Percentiles rank a stretch among this genome's conserved stretches.
Evolutionary conservation across 1,284 basidiomycete species (phyloP).

Genomic region (Inonotus hispidus): DNA sequence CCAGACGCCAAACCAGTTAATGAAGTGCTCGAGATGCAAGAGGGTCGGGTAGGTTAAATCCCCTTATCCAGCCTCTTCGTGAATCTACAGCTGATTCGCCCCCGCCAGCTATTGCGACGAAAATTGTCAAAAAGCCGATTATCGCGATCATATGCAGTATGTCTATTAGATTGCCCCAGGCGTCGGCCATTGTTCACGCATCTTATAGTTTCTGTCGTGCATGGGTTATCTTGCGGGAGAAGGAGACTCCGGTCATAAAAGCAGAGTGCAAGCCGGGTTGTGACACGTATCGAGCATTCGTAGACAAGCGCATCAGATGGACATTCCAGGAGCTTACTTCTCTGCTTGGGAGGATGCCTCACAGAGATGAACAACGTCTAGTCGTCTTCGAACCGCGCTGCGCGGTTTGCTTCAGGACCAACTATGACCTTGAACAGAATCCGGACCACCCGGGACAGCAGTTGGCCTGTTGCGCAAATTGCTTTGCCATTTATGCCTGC

Average conservation of each 20-base stretch:
- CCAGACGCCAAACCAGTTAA: background rate
- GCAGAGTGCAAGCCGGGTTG: background rate
- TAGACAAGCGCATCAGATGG: background rate
- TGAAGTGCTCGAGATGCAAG: slow-evolving; percentile 1
- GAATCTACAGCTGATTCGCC: background rate
- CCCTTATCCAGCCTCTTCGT: background rate
- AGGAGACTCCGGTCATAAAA: background rate
- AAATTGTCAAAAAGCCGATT: background rate
- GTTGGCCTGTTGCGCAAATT: background rate
- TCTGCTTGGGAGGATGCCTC: background rate
- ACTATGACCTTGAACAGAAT: background rate
- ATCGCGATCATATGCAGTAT: background rate
- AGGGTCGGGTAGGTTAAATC: background rate
- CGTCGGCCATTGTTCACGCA: background rate
- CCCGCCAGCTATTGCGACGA: slow-evolving; percentile 1
- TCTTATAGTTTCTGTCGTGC: slow-evolving; percentile 1
- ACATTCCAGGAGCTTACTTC: background rate
- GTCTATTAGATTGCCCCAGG: background rate
- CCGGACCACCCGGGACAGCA: background rate
- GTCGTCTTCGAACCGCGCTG: slow-evolving; percentile 1
- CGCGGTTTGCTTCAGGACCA: slow-evolving; percentile 1
- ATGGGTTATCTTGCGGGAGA: background rate
- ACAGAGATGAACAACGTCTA: background rate
- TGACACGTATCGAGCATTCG: background rate
- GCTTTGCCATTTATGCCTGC: background rate